Conservation (phyloP, 2,329 filamentous ascomycete species). For the Plenodomus lindquistii region DNA sequence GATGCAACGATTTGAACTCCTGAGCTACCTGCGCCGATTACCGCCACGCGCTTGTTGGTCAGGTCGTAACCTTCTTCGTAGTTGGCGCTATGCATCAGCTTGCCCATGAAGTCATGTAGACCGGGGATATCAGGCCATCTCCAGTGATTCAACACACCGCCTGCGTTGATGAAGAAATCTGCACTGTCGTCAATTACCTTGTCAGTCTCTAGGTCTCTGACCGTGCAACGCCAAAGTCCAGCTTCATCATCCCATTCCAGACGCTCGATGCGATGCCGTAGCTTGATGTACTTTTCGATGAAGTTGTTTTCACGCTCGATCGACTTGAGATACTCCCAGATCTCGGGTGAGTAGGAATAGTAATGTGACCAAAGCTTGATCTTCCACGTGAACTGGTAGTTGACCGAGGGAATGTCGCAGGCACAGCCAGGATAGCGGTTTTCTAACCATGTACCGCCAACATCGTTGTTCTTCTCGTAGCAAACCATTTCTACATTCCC, state of each 20-base stretch:
- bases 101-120: conserved; percentile 46
- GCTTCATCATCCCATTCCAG: conserved; percentile 20
- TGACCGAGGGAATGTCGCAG: conserved; percentile 32
- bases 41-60: conserved; percentile 47
- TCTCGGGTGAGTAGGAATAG: conserved; percentile 54
- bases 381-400: conserved; percentile 55
- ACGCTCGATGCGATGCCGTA: conserved; percentile 20
- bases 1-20: conserved; percentile 51
- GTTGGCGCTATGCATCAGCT: conserved; percentile 50
- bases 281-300: conserved; percentile 32
- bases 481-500: conserved; percentile 45
- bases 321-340: conserved; percentile 54
- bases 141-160: conserved; percentile 36
- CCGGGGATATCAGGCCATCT: conserved; percentile 50
- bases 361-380: conserved; percentile 50
- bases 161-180: conserved; percentile 30
- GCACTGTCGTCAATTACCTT: conserved; percentile 21
- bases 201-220: conserved; percentile 17
- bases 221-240: conserved; percentile 19
- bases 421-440: conserved; percentile 50
- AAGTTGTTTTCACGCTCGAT: conserved; percentile 43
- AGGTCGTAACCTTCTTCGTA: conserved; percentile 46
- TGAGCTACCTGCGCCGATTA: conserved; percentile 48
- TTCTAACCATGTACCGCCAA: conserved; percentile 50
- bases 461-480: conserved; percentile 48